Conservation (phyloP, 768 basidiomycete genomes). For the Collybia mongolica region DNA sequence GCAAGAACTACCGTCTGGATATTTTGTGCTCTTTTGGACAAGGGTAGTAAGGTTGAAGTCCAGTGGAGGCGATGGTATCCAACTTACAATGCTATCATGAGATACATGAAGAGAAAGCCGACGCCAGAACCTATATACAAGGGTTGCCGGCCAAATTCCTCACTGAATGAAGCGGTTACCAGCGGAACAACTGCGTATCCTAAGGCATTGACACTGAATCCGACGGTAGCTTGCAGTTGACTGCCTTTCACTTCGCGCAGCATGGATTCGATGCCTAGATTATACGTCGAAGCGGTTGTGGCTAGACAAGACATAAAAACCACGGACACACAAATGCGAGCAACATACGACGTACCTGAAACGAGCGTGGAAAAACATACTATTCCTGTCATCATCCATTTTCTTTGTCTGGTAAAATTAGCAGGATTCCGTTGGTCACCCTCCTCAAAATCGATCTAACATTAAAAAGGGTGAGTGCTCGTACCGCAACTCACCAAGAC, state of each 20-base stretch:
- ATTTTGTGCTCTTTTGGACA: slow-evolving; percentile 36
- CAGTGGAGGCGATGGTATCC: background rate
- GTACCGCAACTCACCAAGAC: background rate
- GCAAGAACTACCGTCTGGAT: slow-evolving; percentile 66
- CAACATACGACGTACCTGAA: slow-evolving; percentile 31
- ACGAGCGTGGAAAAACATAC: slow-evolving; percentile 48
- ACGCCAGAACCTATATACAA: slow-evolving; percentile 53
- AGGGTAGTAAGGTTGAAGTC: background rate
- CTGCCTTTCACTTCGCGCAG: slow-evolving; percentile 44
- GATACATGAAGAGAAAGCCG: slow-evolving; percentile 50
- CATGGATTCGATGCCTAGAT: slow-evolving; percentile 59
- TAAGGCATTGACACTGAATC: slow-evolving; percentile 50
- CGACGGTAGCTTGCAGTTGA: slow-evolving; percentile 43
- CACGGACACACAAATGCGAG: background rate
- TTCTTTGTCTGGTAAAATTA: slow-evolving; percentile 17
- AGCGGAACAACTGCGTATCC: slow-evolving; percentile 66
- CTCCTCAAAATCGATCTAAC: slow-evolving; percentile 20
- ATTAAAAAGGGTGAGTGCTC: background rate
- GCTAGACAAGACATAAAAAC: slow-evolving; percentile 30
- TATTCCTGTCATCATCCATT: slow-evolving; percentile 32
- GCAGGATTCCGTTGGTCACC: slow-evolving; percentile 21
- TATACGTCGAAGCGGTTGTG: slow-evolving; percentile 49
- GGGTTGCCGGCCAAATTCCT: slow-evolving; percentile 67
- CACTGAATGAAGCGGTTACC: slow-evolving; percentile 68
- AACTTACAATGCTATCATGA: slow-evolving; percentile 44